Percentiles rank a stretch among this genome's conserved stretches.
These are phyloP conservation scores for Echeveria elegans DNA, from an alignment of 164 flowering plant genomes.

Conservation along the genomic window DNA sequence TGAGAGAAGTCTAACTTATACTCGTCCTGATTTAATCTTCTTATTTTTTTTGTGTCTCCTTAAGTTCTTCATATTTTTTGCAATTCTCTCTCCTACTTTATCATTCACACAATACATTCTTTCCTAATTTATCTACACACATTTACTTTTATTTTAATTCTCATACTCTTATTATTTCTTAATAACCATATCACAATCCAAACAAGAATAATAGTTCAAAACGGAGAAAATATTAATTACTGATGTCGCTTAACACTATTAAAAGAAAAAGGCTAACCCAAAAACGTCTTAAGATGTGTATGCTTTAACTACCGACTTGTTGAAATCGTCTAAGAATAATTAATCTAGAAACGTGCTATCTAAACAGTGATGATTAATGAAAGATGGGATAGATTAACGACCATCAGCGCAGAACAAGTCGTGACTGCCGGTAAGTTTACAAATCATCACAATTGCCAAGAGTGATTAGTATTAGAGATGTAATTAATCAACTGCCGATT, in stretches of 20 bases:
- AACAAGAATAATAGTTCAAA: too few species aligned
- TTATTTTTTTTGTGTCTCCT: too few species aligned
- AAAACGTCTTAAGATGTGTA: neutral
- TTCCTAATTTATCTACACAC: too few species aligned
- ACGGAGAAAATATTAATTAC: too few species aligned
- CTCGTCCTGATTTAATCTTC: too few species aligned
- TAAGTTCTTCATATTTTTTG: too few species aligned
- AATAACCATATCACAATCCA: too few species aligned
- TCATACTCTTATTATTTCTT: too few species aligned
- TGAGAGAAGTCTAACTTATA: neutral
- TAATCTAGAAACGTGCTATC: neutral
- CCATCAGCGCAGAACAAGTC: neutral
- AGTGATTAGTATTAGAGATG: neutral
- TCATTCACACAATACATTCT: too few species aligned
- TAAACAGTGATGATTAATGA: neutral
- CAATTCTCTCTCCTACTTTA: too few species aligned
- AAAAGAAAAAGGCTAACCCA: neutral
- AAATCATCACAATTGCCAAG: neutral
- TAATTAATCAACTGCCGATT: too few species aligned
- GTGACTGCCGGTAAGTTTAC: neutral
- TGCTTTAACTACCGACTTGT: conserved; percentile 2
- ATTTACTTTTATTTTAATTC: too few species aligned
- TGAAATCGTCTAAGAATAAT: neutral
- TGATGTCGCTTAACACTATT: neutral
- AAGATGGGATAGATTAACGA: neutral